Evolutionary conservation across 1,139 yeast genomes (phyloP).

Genomic region (Geotrichum candidum): DNA sequence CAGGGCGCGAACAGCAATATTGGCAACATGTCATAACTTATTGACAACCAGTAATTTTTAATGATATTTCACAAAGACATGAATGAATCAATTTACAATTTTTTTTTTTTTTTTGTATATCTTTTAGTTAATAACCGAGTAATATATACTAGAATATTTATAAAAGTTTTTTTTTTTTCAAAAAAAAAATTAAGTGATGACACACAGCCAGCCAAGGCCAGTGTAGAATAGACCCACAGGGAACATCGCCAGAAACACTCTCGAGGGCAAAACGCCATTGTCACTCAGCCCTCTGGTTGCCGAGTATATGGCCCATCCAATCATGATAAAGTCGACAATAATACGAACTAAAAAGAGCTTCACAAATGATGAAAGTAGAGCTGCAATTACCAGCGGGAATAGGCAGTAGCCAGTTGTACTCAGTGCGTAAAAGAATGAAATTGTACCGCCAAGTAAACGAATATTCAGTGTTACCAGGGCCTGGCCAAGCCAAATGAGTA

Average conservation of each 20-base stretch:
- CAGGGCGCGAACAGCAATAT: neutral
- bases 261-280: slow-evolving; percentile 62
- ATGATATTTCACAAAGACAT: neutral
- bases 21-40: neutral
- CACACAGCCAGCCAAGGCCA: slow-evolving; percentile 71
- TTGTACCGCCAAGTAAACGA: slow-evolving; percentile 68
- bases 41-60: neutral
- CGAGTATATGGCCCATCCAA: slow-evolving; percentile 71
- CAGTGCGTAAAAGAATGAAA: slow-evolving; percentile 70
- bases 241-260: slow-evolving; percentile 67
- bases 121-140: neutral
- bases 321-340: slow-evolving; percentile 47
- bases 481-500: slow-evolving; percentile 52
- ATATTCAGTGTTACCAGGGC: slow-evolving; percentile 57
- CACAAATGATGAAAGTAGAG: slow-evolving; percentile 53
- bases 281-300: slow-evolving; percentile 59
- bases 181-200: slow-evolving; percentile 46
- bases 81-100: neutral
- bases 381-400: slow-evolving; percentile 69
- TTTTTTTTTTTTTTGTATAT: neutral
- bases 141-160: neutral
- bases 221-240: slow-evolving; percentile 75
- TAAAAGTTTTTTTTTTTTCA: slow-evolving; percentile 13
- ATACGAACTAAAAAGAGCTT: slow-evolving; percentile 52
- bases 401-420: slow-evolving; percentile 77